Evolutionary conservation across 495 filamentous ascomycete genomes (phyloP).

Genomic region (Penicillium taxi): DNA sequence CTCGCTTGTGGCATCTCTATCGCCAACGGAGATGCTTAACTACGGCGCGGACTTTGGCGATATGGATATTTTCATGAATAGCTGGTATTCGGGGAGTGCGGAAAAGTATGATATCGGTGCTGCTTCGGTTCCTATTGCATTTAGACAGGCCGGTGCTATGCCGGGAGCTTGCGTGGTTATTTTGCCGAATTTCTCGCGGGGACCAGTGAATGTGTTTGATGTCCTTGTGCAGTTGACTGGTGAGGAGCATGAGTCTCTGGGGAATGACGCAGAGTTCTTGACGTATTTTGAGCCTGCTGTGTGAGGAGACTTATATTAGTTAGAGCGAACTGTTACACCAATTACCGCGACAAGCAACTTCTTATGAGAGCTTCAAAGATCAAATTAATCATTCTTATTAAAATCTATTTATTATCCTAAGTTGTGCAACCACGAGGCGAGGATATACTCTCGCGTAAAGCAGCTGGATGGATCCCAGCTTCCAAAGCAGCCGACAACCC

Average conservation of each 20-base stretch:
- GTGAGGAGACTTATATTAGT: no score
- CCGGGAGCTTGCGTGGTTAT: conserved; percentile 12
- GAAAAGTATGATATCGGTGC: conserved; percentile 18
- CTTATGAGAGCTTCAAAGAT: no score
- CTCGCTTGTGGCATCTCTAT: conserved; percentile 10
- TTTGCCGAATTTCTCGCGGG: conserved; percentile 15
- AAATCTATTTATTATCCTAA: no score
- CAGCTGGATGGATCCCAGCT: conserved; percentile 27
- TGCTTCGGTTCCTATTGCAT: conserved; percentile 8
- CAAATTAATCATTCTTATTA: no score
- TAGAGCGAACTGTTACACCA: no score
- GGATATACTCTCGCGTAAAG: conserved; percentile 29
- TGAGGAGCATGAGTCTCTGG: conserved; percentile 12
- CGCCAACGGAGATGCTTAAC: conserved; percentile 12
- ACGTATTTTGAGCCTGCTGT: conserved; percentile 22
- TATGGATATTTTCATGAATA: conserved; percentile 22
- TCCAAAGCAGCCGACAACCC: conserved; percentile 27
- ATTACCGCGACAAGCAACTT: no score
- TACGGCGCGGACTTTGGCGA: conserved; percentile 12
- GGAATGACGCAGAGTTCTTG: conserved; percentile 14
- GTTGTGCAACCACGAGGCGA: conserved; percentile 33
- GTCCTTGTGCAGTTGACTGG: conserved; percentile 13
- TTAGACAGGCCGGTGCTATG: conserved; percentile 6
- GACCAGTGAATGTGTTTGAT: conserved; percentile 11
- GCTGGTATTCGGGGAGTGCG: conserved; percentile 17